Percentiles rank a stretch among this genome's conserved stretches.
Evolutionary conservation across 495 filamentous ascomycete genomes (phyloP).

Genomic region (Penicillium subrubescens): DNA sequence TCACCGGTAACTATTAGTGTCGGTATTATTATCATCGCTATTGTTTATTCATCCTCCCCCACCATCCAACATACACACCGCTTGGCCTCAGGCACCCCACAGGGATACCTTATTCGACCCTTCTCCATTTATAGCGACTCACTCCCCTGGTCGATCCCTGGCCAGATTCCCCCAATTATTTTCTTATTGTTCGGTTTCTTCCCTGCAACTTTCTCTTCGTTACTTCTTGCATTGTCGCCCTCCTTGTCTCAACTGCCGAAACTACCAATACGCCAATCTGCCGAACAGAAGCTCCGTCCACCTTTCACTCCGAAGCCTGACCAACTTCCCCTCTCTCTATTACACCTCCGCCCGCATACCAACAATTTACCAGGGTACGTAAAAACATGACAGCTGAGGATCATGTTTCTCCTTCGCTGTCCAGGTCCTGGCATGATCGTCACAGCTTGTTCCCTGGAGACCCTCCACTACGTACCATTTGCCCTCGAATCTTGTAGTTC

Average conservation of each 20-base stretch:
- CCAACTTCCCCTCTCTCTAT: background rate
- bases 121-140: slow-evolving; percentile 14
- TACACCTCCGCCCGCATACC: slow-evolving; percentile 10
- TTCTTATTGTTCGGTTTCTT: slow-evolving; percentile 4
- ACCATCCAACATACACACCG: background rate
- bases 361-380: slow-evolving; percentile 27
- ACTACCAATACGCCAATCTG: background rate
- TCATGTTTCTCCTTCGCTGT: slow-evolving; percentile 9
- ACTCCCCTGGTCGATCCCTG: slow-evolving; percentile 11
- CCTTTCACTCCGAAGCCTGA: background rate
- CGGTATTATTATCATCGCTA: background rate
- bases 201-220: background rate
- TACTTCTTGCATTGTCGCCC: background rate
- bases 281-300: background rate
- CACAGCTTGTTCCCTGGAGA: slow-evolving; percentile 22
- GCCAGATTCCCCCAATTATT: background rate
- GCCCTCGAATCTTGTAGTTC: background rate
- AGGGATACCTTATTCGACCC: slow-evolving; percentile 3
- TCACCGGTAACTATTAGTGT: background rate
- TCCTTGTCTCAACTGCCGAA: background rate
- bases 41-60: background rate
- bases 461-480: background rate
- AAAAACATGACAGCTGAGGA: slow-evolving; percentile 15
- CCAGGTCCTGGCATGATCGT: slow-evolving; percentile 34
- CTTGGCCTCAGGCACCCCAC: slow-evolving; percentile 17